These are phyloP conservation scores for Maudiozyma saulgeensis DNA, from an alignment of 805 yeast species.

Conservation along the genomic window DNA sequence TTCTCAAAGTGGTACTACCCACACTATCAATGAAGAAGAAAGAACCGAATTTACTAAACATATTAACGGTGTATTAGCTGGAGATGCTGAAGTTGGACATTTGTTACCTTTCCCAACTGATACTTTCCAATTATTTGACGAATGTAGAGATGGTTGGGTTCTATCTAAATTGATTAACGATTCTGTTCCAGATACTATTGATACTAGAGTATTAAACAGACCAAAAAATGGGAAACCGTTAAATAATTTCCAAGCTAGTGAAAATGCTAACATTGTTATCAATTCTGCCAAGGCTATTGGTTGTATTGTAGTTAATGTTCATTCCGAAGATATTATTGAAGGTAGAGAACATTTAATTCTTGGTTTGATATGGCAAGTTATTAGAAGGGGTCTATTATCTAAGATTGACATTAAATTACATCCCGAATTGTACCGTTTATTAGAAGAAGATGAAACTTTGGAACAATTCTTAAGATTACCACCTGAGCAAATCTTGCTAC, in stretches of 20 bases:
- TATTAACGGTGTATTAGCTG: conserved; percentile 83
- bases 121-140: conserved; percentile 91
- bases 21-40: conserved; percentile 95
- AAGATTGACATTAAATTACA: conserved; percentile 94
- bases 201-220: conserved; percentile 88
- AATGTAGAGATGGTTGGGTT: conserved; percentile 90
- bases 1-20: conserved; percentile 83
- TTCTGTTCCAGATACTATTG: conserved; percentile 96
- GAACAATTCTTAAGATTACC: conserved; percentile 95
- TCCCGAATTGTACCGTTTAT: conserved; percentile 88
- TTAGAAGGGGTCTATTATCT: conserved; percentile 87
- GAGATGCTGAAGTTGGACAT: conserved; percentile 75
- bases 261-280: conserved; percentile 94
- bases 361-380: conserved; percentile 95
- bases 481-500: conserved; percentile 90
- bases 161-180: conserved; percentile 90
- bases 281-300: conserved; percentile 99
- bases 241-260: conserved; percentile 91
- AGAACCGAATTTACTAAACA: conserved; percentile 92
- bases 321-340: conserved; percentile 88
- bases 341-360: conserved; percentile 88
- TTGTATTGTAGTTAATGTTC: conserved; percentile 95
- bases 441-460: conserved; percentile 93
- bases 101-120: conserved; percentile 89
- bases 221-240: conserved; percentile 73